phyloP scores from a whole-genome alignment of 257 asterid species.

The Solanum paucissectum region DNA sequence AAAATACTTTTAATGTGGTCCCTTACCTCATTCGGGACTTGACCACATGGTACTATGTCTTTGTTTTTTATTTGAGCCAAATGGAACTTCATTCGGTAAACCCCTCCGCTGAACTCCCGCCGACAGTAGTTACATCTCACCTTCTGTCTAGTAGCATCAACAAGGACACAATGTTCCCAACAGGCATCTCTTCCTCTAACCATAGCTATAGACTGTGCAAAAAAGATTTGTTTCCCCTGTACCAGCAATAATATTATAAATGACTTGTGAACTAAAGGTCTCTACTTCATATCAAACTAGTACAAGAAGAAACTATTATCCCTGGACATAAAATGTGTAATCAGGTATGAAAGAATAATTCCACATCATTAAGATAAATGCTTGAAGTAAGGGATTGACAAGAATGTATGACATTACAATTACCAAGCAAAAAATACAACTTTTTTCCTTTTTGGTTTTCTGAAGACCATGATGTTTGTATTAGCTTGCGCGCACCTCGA shows the following conservation, averaged over 20 bases:
- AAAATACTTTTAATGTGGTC: constrained; percentile 24
- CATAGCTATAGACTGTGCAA: constrained; percentile 6
- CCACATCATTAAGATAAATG: neutral
- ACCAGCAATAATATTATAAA: neutral
- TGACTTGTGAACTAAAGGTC: neutral
- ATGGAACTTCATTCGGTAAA: constrained; percentile 39
- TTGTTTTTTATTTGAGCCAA: constrained; percentile 39
- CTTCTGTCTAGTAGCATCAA: constrained; percentile 39
- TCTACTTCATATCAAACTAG: neutral
- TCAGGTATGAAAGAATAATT: neutral
- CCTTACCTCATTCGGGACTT: constrained; percentile 22
- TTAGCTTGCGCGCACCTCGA: no score
- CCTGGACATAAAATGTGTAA: neutral
- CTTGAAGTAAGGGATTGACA: neutral
- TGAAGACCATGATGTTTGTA: neutral
- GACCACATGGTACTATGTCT: constrained; percentile 32
- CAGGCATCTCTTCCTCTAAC: constrained; percentile 44
- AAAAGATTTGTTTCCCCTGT: neutral
- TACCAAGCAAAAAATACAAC: neutral
- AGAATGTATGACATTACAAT: neutral
- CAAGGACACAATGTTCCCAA: constrained; percentile 40
- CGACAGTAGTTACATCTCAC: constrained; percentile 37
- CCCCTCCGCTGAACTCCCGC: constrained; percentile 44
- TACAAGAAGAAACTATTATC: neutral
- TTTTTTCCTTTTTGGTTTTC: neutral